These are phyloP conservation scores for Thraustotheca clavata DNA, from an alignment of 352 stramenopile genomes.

Conservation along the genomic window DNA sequence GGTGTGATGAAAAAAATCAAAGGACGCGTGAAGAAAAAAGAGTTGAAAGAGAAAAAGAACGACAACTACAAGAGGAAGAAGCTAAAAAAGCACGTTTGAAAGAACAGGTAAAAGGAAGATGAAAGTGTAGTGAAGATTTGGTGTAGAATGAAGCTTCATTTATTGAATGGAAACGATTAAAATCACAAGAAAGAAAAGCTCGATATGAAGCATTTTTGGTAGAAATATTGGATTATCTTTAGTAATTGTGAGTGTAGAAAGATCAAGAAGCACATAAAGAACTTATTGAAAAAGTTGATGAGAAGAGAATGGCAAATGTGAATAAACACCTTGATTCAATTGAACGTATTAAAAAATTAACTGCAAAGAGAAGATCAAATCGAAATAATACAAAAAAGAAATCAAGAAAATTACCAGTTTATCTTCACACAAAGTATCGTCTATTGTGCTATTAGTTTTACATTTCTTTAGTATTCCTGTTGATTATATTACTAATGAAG, in stretches of 20 bases:
- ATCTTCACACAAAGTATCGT: neutral
- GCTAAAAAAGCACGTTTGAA: neutral
- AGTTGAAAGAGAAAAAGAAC: neutral
- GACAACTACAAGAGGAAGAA: neutral
- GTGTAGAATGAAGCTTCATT: slow-evolving; percentile 12
- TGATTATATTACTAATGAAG: neutral
- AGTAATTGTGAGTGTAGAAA: neutral
- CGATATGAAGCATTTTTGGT: neutral
- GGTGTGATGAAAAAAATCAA: slow-evolving; percentile 19
- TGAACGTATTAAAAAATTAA: neutral
- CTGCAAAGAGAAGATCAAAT: neutral
- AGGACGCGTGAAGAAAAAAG: neutral
- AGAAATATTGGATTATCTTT: neutral
- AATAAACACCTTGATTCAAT: neutral
- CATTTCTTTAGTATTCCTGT: neutral
- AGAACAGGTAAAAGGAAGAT: neutral
- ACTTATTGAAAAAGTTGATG: slow-evolving; percentile 6
- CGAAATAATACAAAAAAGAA: neutral
- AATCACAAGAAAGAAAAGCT: neutral
- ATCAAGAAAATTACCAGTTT: neutral
- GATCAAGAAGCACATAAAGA: neutral
- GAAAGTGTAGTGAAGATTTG: neutral
- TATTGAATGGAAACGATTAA: slow-evolving; percentile 11
- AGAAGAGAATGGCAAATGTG: neutral
- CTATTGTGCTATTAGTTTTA: neutral